Evolutionary conservation across 2,329 filamentous ascomycete genomes (phyloP), one percentile per base, ranked within the genome.

Genomic region (Penicillium sp.): DNA sequence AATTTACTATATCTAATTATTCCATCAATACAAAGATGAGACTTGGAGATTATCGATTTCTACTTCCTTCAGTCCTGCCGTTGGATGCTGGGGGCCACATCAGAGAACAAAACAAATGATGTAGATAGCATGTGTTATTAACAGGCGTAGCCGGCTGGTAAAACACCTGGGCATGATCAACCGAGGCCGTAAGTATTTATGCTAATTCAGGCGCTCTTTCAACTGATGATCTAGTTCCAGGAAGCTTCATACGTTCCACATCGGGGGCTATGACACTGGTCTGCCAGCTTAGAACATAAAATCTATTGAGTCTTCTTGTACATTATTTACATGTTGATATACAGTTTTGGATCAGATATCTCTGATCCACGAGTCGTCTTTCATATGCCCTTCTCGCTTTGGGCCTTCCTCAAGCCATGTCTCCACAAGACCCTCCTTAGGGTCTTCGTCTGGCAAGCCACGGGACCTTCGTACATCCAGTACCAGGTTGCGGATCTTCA

Each of bases 391-490:
- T 63, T 84, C 82, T 33, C 74, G 70, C 59, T 78, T 79, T 0
- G 72, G 72, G 0, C 84, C 84, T 67, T 85, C 85, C 61, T 77
- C 74, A 35, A 83, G 79, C 88, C 91, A 98, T 1, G 92, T 96
- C 74, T 93, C 90, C 0, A 90, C 91, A 27, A 93, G 76, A 9
- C 86, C 89, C 48, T 87, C 83, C 63, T 89, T 87, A 0, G 90
- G 87, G 65, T 96, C 90, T 64, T 96, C 89, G 58, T 96, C 91
- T 1, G 89, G 84, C 60, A 89, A 85, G 1, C 92, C 93, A 56
- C 89, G 78, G 45, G 82, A 82, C 62, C 85, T 81, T 60, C 93
- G 83, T 22, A 98, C 82, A 67, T 91, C 90, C 51, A 93, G 75
- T 3, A 99, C 88, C 71, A 96, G 89, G 54, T 89, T 83, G 48